phyloP scores from a whole-genome alignment of 2,329 filamentous ascomycete species.

The Botrytis deweyae region DNA sequence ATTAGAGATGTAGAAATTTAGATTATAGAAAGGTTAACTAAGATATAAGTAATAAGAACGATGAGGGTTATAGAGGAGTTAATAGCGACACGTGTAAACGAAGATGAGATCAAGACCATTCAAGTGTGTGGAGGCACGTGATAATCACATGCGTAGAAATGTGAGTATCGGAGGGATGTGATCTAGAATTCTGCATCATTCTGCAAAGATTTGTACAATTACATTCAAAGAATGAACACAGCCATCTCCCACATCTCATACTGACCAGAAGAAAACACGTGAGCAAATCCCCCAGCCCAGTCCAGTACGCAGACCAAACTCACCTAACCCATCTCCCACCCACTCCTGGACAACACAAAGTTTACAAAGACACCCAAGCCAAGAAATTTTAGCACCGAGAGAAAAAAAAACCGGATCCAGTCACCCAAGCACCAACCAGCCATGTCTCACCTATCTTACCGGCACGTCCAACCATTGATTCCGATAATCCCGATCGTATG shows the following conservation, averaged over 20 bases:
- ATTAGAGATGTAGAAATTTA: too few relatives aligned
- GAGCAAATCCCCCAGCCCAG: not conserved
- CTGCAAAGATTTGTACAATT: too few relatives aligned
- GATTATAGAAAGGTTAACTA: too few relatives aligned
- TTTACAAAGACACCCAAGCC: not conserved
- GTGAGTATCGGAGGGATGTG: too few relatives aligned
- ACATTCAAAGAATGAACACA: not conserved
- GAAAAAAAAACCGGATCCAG: not conserved
- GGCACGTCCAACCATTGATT: constrained; percentile 6
- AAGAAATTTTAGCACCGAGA: not conserved
- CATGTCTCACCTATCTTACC: constrained; percentile 6
- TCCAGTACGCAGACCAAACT: not conserved
- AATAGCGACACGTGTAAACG: too few relatives aligned
- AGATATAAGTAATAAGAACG: too few relatives aligned
- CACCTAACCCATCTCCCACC: constrained; percentile 14
- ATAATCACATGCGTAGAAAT: accelerated
- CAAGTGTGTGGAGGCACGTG: too few relatives aligned
- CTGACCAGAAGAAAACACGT: not conserved
- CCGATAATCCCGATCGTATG: constrained; percentile 17
- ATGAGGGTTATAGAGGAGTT: too few relatives aligned
- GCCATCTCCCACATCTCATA: not conserved
- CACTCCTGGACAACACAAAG: not conserved
- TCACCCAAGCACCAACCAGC: not conserved
- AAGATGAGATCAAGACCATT: too few relatives aligned
- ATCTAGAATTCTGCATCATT: too few relatives aligned